Evolutionary conservation across 2,329 filamentous ascomycete genomes (phyloP), one percentile per base, ranked within the genome.

Genomic region (Aspergillus piperis): DNA sequence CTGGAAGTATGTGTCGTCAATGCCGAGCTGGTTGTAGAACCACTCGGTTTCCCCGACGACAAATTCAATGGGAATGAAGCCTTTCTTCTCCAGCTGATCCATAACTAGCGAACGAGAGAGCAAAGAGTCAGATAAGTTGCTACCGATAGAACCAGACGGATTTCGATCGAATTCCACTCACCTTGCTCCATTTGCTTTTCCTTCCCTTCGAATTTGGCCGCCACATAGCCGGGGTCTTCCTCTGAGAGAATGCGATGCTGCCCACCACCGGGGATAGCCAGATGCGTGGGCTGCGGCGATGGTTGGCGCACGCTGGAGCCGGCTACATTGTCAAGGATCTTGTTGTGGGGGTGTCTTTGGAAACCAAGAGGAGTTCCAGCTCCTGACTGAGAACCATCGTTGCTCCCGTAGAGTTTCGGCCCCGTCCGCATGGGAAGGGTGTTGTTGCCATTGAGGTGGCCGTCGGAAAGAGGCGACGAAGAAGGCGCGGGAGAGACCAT

Each of bases 1-100:
- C 74, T 93, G 88, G 81, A 98, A 98, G 83, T 97, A 98, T 79
- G 96, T 94, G 83, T 97, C 95, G 73, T 99, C 95, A 70, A 99
- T 99, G 69, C 95, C 95, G 23, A 99, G 87, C 77, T 96, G 90
- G 75, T 95, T 91, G 82, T 99, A 99, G 83, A 99, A 99, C 94
- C 95, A 99, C 62, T 87, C 84, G 54, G 93, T 91, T 79, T 99
- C 93, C 25, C 88, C 84, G 64, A 96, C 90, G 64, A 97, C 85
- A 66, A 96, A 90, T 55, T 90, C 83, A 59, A 86, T 84, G 1
- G 95, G 95, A 63, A 99, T 91, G 85, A 96, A 97, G 62, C 89
- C 90, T 72, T 89, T 90, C 66, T 88, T 85, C 71, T 87, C 84
- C 68, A 97, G 87, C 72, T 89, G 82, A 66, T 89, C 88, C 86